A percentile compares a stretch with the other conserved stretches of the same genome.
These are phyloP conservation scores for Acacia pycnantha DNA, from an alignment of 331 rosid species.

Conservation along the genomic window DNA sequence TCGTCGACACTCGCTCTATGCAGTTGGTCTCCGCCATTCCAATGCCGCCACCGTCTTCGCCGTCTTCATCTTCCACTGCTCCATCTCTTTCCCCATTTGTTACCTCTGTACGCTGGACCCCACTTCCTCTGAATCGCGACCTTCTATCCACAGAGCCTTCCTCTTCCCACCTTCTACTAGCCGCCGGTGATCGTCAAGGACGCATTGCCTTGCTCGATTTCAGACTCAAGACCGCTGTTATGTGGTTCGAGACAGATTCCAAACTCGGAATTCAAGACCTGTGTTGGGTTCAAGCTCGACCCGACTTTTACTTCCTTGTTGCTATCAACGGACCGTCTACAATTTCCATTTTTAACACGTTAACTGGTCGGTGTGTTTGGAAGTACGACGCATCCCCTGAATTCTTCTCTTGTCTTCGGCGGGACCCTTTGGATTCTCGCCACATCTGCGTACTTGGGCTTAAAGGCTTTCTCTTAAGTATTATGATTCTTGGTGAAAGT, in stretches of 20 bases:
- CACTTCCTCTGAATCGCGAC: slow-evolving; percentile 70
- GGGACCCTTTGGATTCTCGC: slow-evolving; percentile 90
- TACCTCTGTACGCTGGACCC: slow-evolving; percentile 90
- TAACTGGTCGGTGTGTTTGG: slow-evolving; percentile 87
- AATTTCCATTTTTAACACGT: slow-evolving; percentile 56
- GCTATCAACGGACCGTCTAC: slow-evolving; percentile 73
- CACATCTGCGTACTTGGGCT: slow-evolving; percentile 79
- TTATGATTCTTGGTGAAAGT: slow-evolving; percentile 61
- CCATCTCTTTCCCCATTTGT: slow-evolving; percentile 78
- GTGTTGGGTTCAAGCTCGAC: slow-evolving; percentile 81
- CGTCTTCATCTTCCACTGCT: slow-evolving; percentile 27
- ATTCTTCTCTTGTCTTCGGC: slow-evolving; percentile 65
- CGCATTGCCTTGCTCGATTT: slow-evolving; percentile 83
- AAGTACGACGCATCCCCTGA: slow-evolving; percentile 86
- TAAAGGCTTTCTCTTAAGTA: slow-evolving; percentile 68
- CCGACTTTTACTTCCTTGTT: slow-evolving; percentile 64
- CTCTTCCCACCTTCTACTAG: slow-evolving; percentile 80
- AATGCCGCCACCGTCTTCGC: slow-evolving; percentile 66
- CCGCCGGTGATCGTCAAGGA: slow-evolving; percentile 93
- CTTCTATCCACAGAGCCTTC: slow-evolving; percentile 91
- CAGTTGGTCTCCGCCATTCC: slow-evolving; percentile 77
- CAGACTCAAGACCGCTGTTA: slow-evolving; percentile 50
- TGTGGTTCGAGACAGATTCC: slow-evolving; percentile 80
- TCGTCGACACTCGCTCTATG: slow-evolving; percentile 78
- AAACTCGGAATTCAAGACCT: slow-evolving; percentile 75